Percentiles rank a stretch among this genome's conserved stretches.
phyloP scores from a whole-genome alignment of 1,139 yeast genomes.

The Saccharomyces hybrid region DNA sequence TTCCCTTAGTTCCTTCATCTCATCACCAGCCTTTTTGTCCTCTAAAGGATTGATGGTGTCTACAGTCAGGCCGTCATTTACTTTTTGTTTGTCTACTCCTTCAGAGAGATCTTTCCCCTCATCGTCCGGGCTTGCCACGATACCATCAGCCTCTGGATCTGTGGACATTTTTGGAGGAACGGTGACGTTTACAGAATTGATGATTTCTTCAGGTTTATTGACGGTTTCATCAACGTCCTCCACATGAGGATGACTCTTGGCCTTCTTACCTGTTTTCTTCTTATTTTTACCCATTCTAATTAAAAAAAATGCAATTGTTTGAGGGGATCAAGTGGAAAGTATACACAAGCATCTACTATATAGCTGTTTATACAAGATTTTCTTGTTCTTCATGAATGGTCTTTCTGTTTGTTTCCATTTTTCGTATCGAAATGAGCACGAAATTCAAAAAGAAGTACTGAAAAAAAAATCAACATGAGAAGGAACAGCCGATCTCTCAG shows the following conservation, averaged over 20 bases:
- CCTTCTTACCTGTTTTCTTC: conserved; percentile 24
- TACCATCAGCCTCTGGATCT: neutral
- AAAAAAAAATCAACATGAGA: neutral
- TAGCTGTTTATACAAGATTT: neutral
- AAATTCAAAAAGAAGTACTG: neutral
- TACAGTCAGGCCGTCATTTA: neutral
- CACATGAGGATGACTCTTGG: conserved; percentile 1
- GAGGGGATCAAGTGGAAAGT: neutral
- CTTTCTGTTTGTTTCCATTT: neutral
- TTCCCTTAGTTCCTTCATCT: conserved; percentile 1
- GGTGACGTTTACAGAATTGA: neutral
- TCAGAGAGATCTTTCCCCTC: neutral
- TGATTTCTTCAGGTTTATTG: neutral
- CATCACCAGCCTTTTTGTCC: neutral
- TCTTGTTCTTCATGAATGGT: neutral
- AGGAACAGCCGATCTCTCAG: neutral
- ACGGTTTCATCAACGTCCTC: neutral
- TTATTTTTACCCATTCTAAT: conserved; percentile 26
- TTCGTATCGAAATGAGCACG: neutral
- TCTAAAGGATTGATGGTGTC: neutral
- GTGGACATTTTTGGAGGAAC: neutral
- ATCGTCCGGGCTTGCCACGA: neutral
- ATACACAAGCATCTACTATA: neutral
- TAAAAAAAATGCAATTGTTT: neutral
- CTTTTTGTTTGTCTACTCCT: neutral